Conservation (phyloP, 2,329 filamentous ascomycete species). For the Claviceps arundinis region DNA sequence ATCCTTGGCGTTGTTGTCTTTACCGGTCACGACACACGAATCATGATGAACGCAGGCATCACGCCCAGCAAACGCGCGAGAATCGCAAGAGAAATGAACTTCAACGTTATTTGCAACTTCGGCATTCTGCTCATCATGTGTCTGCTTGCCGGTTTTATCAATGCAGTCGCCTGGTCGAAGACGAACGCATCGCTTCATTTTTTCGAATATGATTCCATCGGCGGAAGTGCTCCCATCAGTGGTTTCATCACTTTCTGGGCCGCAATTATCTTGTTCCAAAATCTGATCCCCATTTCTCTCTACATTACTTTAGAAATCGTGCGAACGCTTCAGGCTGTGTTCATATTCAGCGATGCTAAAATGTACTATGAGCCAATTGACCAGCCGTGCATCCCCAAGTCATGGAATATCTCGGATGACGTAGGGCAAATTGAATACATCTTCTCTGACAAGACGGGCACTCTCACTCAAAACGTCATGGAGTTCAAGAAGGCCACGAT, state of each 20-base stretch:
- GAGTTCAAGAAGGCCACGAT: conserved; percentile 98
- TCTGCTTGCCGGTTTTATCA: conserved; percentile 68
- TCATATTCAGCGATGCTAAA: conserved; percentile 89
- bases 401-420: conserved; percentile 98
- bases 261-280: conserved; percentile 88
- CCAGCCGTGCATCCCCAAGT: conserved; percentile 90
- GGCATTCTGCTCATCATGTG: conserved; percentile 82
- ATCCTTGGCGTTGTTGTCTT: conserved; percentile 83
- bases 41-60: conserved; percentile 96
- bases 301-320: conserved; percentile 97
- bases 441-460: conserved; percentile 96
- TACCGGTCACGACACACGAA: conserved; percentile 93
- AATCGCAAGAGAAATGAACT: conserved; percentile 88
- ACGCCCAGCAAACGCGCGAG: conserved; percentile 88
- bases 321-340: conserved; percentile 81
- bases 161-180: conserved; percentile 70
- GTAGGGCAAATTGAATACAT: conserved; percentile 98
- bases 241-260: conserved; percentile 98
- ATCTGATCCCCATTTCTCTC: conserved; percentile 93
- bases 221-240: conserved; percentile 58
- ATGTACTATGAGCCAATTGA: conserved; percentile 97
- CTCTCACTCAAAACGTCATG: conserved; percentile 95
- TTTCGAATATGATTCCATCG: conserved; percentile 80
- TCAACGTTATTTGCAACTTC: conserved; percentile 96
- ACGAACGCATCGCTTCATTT: conserved; percentile 60